Base-by-base conservation (phyloP, 108 stramenopile species). In the Fragilaria crotonensis region DNA sequence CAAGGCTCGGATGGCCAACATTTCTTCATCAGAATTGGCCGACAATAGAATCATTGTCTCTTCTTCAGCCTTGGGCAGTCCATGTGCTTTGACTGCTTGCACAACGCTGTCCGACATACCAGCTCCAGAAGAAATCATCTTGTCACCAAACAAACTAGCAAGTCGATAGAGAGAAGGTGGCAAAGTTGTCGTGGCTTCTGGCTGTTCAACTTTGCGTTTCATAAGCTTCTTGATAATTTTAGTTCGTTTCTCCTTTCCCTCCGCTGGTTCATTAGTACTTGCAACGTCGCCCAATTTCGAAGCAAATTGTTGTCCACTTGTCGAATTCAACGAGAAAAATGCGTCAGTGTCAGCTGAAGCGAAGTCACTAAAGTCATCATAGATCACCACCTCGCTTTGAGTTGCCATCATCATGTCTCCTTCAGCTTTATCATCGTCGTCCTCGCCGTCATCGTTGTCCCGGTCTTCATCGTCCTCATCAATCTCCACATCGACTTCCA, bases 11-110 rank as follows among this genome's bases (percentile, higher is more conserved):
- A 77, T 59, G 7, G 70, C 80, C 33, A 81, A 56, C 51, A 65
- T 66, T 48, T 81, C 80, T 33, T 74, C 73, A 17, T 28, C 25
- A 19, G 52, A 47, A 22, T 48, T 36, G 9, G 80, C 63, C 29
- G 68, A 71, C 28, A 77, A 52, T n/a, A 81, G 53, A 44, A 81
- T 62, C 3, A 81, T 54, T 26, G 52, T 68, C 28, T 77, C 76
- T 54, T 77, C 80, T 4, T 71, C 60, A n/a, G 58, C 57, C 5
- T 48, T 32, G 5, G 71, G 64, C 27, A 67, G 33, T 9, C 58
- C 80, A 33, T 77, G 70, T 2, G 52, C 30, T 5, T 48, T 48
- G 23, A 81, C 48, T 2, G 76, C 73, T 25, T 66, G 22, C 17
- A 71, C 54, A 3, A 76, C 73, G 11, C 72, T 33, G 5, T 59